Percentiles rank a stretch among this genome's conserved stretches.
phyloP scores from a whole-genome alignment of 805 yeast genomes.

The Candida pseudofarinosa region DNA sequence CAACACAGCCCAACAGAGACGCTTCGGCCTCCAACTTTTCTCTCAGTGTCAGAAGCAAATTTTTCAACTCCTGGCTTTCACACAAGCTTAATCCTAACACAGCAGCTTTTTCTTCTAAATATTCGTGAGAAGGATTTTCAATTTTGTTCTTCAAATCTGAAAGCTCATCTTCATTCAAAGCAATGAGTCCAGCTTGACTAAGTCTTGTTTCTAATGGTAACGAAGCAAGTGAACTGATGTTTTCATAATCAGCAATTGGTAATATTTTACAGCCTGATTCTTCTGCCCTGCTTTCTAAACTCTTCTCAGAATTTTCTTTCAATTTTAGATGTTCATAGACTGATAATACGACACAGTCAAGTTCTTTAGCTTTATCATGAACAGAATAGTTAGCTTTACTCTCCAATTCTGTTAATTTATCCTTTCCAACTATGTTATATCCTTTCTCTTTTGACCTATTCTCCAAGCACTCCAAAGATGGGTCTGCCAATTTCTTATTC shows the following conservation, averaged over 20 bases:
- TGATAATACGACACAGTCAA: conserved; percentile 5
- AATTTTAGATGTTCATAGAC: conserved; percentile 9
- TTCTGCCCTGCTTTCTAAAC: conserved; percentile 6
- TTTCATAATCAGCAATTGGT: conserved; percentile 9
- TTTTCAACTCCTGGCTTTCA: conserved; percentile 1
- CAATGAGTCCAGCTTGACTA: conserved; percentile 9
- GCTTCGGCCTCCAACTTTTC: conserved; percentile 15
- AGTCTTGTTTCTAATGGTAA: conserved; percentile 9
- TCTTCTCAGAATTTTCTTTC: conserved; percentile 1
- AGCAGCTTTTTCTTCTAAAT: conserved; percentile 21
- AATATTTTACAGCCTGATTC: conserved; percentile 2
- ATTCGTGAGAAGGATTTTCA: conserved; percentile 17
- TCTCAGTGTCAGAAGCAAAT: conserved; percentile 4
- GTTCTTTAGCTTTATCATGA: conserved; percentile 4
- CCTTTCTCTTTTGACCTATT: conserved; percentile 16
- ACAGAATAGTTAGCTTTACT: conserved; percentile 6
- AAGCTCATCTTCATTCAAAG: conserved; percentile 6
- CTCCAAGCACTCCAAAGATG: conserved; percentile 17
- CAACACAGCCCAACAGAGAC: background rate
- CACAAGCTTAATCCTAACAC: conserved; percentile 8
- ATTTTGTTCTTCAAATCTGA: conserved; percentile 17
- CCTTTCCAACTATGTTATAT: background rate
- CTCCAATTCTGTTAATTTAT: conserved; percentile 3
- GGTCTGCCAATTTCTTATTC: conserved; percentile 5
- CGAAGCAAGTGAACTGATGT: conserved; percentile 9